Conservation (phyloP, 2,329 filamentous ascomycete genomes). For the Trichoderma endophyticum region DNA sequence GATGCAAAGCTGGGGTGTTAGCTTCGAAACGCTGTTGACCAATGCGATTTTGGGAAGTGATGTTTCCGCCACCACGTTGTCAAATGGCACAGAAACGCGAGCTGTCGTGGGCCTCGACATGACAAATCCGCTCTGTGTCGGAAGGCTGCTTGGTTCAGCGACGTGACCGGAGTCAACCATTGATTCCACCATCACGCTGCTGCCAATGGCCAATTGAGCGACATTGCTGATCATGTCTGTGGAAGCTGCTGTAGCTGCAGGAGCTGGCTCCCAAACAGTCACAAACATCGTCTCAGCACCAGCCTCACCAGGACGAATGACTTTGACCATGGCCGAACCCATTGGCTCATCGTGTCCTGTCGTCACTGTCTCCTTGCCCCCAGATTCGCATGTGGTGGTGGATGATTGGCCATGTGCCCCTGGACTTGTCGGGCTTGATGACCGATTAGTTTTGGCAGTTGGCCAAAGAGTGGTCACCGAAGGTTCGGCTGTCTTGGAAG, state of each 20-base stretch:
- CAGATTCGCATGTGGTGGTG: neutral
- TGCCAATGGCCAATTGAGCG: neutral
- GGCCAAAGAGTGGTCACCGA: conserved; percentile 15
- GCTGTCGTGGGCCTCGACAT: neutral
- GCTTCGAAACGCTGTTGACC: neutral
- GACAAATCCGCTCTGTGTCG: neutral
- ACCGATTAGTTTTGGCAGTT: neutral
- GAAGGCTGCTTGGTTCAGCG: neutral
- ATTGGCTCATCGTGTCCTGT: neutral
- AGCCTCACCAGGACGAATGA: conserved; percentile 25
- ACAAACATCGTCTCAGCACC: conserved; percentile 23
- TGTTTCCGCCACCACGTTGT: neutral
- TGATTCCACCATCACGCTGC: neutral
- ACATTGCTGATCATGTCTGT: neutral
- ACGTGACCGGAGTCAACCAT: no score
- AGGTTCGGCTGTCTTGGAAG: neutral
- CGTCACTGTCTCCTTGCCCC: neutral
- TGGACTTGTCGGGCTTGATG: neutral
- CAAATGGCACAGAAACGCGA: neutral
- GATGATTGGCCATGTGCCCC: neutral
- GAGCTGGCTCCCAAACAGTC: conserved; percentile 20
- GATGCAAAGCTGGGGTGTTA: neutral
- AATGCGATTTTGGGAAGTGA: neutral
- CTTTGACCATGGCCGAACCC: conserved; percentile 24
- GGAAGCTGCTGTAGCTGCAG: conserved; percentile 11